Base-by-base conservation (phyloP, 192 early-diverging fungal genomes). In the Coemansia sp. region DNA sequence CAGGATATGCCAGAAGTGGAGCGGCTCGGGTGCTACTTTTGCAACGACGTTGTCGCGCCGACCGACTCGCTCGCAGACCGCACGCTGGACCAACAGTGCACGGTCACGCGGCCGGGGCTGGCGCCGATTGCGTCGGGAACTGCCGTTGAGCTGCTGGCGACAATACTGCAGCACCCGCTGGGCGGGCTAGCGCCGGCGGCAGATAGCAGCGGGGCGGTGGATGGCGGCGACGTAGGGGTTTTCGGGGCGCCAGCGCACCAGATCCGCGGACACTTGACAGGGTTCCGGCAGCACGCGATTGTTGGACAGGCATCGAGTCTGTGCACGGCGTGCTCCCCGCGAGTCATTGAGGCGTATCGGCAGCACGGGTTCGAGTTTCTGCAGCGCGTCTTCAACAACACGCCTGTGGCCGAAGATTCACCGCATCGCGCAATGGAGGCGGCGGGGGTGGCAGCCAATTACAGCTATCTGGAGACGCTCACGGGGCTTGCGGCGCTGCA, bases 41-140 rank as follows among this genome's bases (percentile, higher is more conserved):
- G 97, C 83, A 96, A 95, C 73, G 97, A 99, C 64, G 88, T 99
- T 58, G 94, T 99, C 18, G 94, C 93, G n/a, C 95, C 97, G 2
- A 85, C 88, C 0, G 95, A 98, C 78, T 97, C 97, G 18, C 82
- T 97, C 5, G 89, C 86, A 10, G 94, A 96, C 75, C 85, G 97
- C 32, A 95, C 95, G 0, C 80, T 99, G 50, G 97, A 99, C 71
- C 97, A 99, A 69, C 93, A 96, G 85, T 99, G 97, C 71, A 99
- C 97, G 0, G 97, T 99, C 5, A 96, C 97, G 2, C 84, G 97
- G 19, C 97, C 97, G 4, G 97, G 97, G 4, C 69, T 99, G n/a
- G 89, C 95, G 9, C 88, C 91, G 5, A 84, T 97, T 51, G 94
- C 97, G 1, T 85, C 86, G 44, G 93, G 93, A 5, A 73, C 85